Conservation (phyloP, 176 grass and related monocot genomes). For the Elymus sibiricus region DNA sequence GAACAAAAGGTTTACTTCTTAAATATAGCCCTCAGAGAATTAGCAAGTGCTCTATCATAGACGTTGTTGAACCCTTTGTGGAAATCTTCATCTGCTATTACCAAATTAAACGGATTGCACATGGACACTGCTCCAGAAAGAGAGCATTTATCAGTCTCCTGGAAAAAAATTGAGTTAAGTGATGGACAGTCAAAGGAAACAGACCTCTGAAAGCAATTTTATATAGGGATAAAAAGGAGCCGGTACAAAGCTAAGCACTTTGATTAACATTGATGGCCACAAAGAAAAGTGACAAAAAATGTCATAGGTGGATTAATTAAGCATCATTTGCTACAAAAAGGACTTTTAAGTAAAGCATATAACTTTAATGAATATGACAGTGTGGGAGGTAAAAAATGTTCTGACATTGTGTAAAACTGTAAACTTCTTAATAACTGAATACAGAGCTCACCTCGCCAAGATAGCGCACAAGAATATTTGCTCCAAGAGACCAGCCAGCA, state of each 20-base stretch:
- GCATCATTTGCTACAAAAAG: neutral
- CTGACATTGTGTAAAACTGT: neutral
- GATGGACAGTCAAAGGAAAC: neutral
- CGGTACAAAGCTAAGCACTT: neutral
- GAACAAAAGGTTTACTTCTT: conserved; percentile 61
- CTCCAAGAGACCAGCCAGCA: conserved; percentile 91
- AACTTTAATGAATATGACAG: neutral
- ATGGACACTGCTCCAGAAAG: conserved; percentile 90
- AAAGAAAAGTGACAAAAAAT: neutral
- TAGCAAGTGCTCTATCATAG: conserved; percentile 84
- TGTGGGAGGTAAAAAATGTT: neutral
- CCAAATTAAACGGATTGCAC: conserved; percentile 96
- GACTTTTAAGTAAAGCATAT: neutral
- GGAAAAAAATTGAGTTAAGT: conserved; percentile 16
- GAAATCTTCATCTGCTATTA: conserved; percentile 98
- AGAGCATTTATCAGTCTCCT: conserved; percentile 76
- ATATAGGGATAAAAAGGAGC: neutral
- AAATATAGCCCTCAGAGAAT: conserved; percentile 58
- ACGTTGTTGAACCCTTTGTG: conserved; percentile 95
- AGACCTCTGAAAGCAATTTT: neutral
- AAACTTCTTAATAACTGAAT: neutral
- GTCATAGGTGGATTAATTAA: conserved; percentile 1
- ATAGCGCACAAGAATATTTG: conserved; percentile 98
- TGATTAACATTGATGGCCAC: neutral
- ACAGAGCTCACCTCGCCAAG: conserved; percentile 68